These are phyloP conservation scores for Cordyceps cateniannulata DNA, from an alignment of 2,329 filamentous ascomycete species.

Conservation along the genomic window DNA sequence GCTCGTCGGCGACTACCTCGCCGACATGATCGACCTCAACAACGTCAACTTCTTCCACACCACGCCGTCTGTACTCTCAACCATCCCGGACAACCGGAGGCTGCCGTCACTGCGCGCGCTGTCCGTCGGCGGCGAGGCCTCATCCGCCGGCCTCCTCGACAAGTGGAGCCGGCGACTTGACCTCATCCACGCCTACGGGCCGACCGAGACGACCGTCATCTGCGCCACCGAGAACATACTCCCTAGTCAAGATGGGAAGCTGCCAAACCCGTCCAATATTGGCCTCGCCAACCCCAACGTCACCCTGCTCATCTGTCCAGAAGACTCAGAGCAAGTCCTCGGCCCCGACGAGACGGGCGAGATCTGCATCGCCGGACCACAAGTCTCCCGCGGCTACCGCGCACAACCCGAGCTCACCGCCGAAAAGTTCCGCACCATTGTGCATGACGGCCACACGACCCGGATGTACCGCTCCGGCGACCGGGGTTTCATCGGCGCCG, in stretches of 20 bases:
- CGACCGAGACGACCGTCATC: constrained; percentile 8
- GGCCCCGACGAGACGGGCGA: neutral
- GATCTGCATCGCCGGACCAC: neutral
- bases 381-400: neutral
- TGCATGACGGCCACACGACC: neutral
- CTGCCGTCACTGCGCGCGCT: constrained; percentile 4
- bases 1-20: constrained; percentile 4
- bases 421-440: neutral
- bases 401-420: constrained; percentile 1
- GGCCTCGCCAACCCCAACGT: neutral
- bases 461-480: constrained; percentile 9
- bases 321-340: neutral
- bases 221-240: constrained; percentile 1
- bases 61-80: neutral
- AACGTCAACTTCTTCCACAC: neutral
- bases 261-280: neutral
- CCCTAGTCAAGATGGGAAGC: neutral
- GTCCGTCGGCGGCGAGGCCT: constrained; percentile 10
- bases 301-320: neutral
- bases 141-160: neutral
- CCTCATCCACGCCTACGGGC: constrained; percentile 8
- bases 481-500: neutral
- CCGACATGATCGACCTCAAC: neutral
- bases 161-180: constrained; percentile 1
- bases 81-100: neutral